Evolutionary conservation across 495 filamentous ascomycete species (phyloP), one percentile per base, ranked within the genome.

Genomic region (Penicillium robsamsonii): DNA sequence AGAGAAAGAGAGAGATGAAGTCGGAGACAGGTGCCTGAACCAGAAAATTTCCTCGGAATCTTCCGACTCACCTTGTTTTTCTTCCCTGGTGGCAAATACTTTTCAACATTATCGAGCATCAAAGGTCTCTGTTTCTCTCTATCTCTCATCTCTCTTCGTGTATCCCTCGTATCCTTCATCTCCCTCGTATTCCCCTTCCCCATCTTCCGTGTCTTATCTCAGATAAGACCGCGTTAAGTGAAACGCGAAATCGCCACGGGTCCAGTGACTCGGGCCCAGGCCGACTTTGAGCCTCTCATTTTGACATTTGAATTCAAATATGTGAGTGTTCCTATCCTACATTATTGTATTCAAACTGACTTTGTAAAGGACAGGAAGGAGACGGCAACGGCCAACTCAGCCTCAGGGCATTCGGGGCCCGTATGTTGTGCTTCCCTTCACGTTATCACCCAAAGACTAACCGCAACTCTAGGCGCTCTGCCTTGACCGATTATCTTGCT

Each of bases 401-500:
- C 68, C 70, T 22, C 75, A 70, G 57, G 84, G 83, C 53, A 87
- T 87, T 53, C 75, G 84, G 38, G 85, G 85, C 56, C 85, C 84
- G 80, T 84, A 79, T 62, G 82, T 76, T 25, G 46, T 50, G n/a
- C 37, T 43, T 33, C 29, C 30, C 48, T 46, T 47, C 31, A 50
- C 24, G 24, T 31, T 24, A 10, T 41, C 0, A 9, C 24, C 10
- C 11, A 20, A 15, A 27, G 8, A 57, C 55, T 47, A 12, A 43
- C 13, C 35, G 5, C 18, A 43, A 52, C 22, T 24, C 5, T 57
- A 83, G 80, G 27, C 85, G 84, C 61, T 93, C 90, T 18, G 90
- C 90, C 29, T 74, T 95, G 50, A 93, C 89, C 0, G 87, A 92
- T 60, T 95, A 90, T 59, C 74, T 95, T 25, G 88, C 87, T 48